phyloP scores from a whole-genome alignment of 441 rosid species.

The Geranium incanum region DNA sequence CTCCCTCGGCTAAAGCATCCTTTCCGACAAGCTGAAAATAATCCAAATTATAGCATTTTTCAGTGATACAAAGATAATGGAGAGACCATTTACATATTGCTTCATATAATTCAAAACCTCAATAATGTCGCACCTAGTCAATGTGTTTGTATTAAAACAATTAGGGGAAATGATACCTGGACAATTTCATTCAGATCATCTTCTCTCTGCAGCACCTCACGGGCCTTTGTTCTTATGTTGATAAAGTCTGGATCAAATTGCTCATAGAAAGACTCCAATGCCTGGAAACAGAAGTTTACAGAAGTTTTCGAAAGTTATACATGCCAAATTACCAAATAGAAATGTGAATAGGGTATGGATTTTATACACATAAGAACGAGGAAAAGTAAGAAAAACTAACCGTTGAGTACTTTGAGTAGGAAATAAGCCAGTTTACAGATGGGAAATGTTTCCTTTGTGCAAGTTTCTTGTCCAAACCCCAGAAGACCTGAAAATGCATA shows the following conservation, averaged over 20 bases:
- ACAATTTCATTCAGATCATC: conserved; percentile 99
- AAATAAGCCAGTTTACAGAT: conserved; percentile 97
- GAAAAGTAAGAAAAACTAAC: conserved; percentile 36
- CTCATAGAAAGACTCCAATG: conserved; percentile 92
- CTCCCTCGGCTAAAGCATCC: conserved; percentile 93
- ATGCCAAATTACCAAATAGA: conserved; percentile 2
- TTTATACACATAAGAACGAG: neutral
- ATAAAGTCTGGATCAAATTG: conserved; percentile 94
- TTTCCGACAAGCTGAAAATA: conserved; percentile 91
- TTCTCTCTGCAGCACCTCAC: conserved; percentile 98
- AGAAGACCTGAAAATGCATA: conserved; percentile 60
- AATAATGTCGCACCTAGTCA: neutral
- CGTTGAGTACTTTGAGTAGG: conserved; percentile 90
- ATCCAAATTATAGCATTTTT: conserved; percentile 18
- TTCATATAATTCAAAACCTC: neutral
- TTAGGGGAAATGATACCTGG: conserved; percentile 44
- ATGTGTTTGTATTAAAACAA: neutral
- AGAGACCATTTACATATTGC: neutral
- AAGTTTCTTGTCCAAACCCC: conserved; percentile 99
- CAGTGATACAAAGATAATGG: neutral
- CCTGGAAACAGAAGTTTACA: conserved; percentile 42
- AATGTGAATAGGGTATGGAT: neutral
- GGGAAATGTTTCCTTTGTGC: conserved; percentile 99
- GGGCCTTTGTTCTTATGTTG: conserved; percentile 91
- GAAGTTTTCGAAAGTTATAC: conserved; percentile 8